Conservation (phyloP, 106 monocot species). For the Acorus calamus region DNA sequence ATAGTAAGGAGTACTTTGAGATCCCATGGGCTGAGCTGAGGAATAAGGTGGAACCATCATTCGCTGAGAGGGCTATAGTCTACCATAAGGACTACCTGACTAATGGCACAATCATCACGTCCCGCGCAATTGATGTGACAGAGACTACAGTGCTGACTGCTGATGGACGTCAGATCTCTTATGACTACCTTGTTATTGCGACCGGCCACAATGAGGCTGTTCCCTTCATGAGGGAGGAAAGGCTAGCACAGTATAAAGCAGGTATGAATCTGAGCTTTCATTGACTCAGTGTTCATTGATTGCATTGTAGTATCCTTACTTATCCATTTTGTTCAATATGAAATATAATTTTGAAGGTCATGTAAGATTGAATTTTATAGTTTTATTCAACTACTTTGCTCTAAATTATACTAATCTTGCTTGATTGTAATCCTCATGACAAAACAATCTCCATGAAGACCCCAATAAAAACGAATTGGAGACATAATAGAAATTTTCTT, state of each 20-base stretch:
- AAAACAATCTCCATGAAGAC: too few species aligned
- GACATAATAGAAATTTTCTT: too few species aligned
- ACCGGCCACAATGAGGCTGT: conserved; percentile 14
- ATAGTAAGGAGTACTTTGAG: conserved; percentile 70
- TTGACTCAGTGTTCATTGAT: too few species aligned
- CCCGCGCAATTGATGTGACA: conserved; percentile 17
- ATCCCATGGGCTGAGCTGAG: conserved; percentile 60
- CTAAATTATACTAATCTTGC: too few species aligned
- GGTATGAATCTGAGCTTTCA: conserved; percentile 4
- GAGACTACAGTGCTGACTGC: conserved; percentile 20
- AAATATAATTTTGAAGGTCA: too few species aligned
- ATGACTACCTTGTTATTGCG: conserved; percentile 36
- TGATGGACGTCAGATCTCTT: conserved; percentile 13
- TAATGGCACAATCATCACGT: conserved; percentile 19
- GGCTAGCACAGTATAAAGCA: conserved; percentile 37
- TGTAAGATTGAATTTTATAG: too few species aligned
- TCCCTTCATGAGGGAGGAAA: conserved; percentile 9
- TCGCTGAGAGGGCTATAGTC: conserved; percentile 32
- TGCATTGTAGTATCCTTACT: too few species aligned
- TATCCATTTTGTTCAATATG: too few species aligned
- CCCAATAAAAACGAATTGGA: too few species aligned
- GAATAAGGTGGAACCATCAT: conserved; percentile 32
- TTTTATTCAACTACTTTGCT: too few species aligned
- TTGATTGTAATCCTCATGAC: too few species aligned
- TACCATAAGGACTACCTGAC: conserved; percentile 31